Evolutionary conservation across 176 grass and related monocot species (phyloP), one percentile per base, ranked within the genome.

Genomic region (Carex myosuroides): DNA sequence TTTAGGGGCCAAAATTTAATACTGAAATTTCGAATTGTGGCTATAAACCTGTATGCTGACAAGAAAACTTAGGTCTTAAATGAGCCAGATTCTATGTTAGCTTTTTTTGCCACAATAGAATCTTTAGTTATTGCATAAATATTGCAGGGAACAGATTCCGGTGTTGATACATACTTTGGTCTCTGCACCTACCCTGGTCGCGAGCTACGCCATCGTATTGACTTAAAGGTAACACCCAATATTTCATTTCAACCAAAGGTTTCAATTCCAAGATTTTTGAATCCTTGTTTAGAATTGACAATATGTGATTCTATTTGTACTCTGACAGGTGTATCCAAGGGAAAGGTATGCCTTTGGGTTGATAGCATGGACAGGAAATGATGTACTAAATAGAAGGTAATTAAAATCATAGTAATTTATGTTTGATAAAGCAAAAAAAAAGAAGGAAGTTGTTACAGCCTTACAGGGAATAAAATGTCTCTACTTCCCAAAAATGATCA

Each of bases 161-260:
- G 95, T 30, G 89, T 98, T 80, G 95, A 95, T 84, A 98, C 95
- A 59, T 95, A 95, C 84, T 98, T 98, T 88, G 95, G 95, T 92
- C 91, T 98, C 80, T 98, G 92, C 76, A 92, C 95, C 21, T 98
- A 98, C 88, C 89, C 91, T 83, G 92, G 92, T 30, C 88, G 66
- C 83, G 95, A 98, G 73, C 56, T 90, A 54, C 86, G 89, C 17
- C 92, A 90, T 74, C 92, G 89, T 48, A 92, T 98, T 67, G 95
- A 98, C 77, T 85, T 98, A 4, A 98, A 98, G 89, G 95, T 98
- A 93, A 59, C 66, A 21, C 8, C 58, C 46, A 16, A 26, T 54
- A 55, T 76, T 55, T 76, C 13, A 41, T 80, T 88, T 57, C 18
- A 70, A 32, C 8, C 33, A 8, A 17, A 72, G 21, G 11, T 52